phyloP scores from a whole-genome alignment of 2,329 filamentous ascomycete species.

The Nannizzia gypsea region DNA sequence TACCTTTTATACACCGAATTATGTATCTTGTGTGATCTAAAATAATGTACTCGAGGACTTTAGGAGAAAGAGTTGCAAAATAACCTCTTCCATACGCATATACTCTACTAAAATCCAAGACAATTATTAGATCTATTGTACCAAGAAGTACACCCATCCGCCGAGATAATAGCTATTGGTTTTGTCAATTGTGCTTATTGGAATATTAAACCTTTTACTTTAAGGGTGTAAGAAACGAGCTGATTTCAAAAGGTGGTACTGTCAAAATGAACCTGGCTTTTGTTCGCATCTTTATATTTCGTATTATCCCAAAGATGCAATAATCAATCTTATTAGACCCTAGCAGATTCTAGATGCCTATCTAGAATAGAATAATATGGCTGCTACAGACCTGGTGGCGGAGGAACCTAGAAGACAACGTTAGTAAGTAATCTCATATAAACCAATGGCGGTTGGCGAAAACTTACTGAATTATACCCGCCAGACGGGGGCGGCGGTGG shows the following conservation, averaged over 20 bases:
- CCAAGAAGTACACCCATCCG: not conserved
- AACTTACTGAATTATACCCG: constrained; percentile 50
- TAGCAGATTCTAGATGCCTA: not conserved
- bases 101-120: too few relatives aligned
- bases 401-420: constrained; percentile 33
- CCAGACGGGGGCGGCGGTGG: constrained; percentile 50
- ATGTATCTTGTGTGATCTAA: too few relatives aligned
- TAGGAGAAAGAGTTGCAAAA: too few relatives aligned
- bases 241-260: not conserved
- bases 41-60: too few relatives aligned
- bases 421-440: constrained; percentile 1
- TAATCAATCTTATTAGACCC: not conserved
- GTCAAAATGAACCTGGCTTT: not conserved
- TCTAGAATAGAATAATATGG: not conserved
- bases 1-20: too few relatives aligned
- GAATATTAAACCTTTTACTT: not conserved
- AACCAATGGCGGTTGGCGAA: not conserved
- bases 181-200: not conserved
- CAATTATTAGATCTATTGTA: not conserved
- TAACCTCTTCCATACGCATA: too few relatives aligned
- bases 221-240: not conserved
- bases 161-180: not conserved
- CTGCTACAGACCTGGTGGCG: constrained; percentile 39
- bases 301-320: not conserved
- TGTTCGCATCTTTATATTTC: not conserved